Percentiles rank a stretch among this genome's conserved stretches.
Evolutionary conservation across 2,329 filamentous ascomycete species (phyloP).

Genomic region (Sphaceloma murrayae): DNA sequence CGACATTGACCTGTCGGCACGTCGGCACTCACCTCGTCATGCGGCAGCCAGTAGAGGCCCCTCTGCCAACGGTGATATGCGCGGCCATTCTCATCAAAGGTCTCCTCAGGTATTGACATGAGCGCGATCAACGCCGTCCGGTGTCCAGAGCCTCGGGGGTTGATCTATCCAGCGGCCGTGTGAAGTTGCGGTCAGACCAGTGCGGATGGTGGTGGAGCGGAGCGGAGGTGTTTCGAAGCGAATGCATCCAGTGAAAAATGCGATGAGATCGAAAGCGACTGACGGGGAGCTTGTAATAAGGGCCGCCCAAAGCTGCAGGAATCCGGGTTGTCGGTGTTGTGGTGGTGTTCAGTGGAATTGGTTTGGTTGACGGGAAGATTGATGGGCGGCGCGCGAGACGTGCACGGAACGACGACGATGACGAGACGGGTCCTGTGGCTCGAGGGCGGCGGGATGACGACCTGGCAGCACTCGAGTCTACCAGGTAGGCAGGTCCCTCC

Average conservation of each 20-base stretch:
- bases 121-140: no score
- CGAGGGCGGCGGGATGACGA: no score
- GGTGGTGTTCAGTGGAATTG: no score
- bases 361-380: not conserved
- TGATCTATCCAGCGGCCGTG: no score
- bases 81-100: constrained; percentile 20
- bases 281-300: not conserved
- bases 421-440: no score
- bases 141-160: no score
- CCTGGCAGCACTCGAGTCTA: no score
- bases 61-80: constrained; percentile 19
- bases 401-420: no score
- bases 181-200: not conserved
- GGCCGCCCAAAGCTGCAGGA: no score
- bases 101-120: constrained; percentile 16
- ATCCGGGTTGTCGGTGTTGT: no score
- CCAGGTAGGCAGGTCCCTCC: no score
- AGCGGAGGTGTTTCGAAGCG: not conserved
- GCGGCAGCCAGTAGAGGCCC: constrained; percentile 20
- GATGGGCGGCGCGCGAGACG: no score
- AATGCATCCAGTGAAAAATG: constrained; percentile 4
- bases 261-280: not conserved
- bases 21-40: constrained; percentile 19
- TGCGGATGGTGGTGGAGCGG: not conserved
- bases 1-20: not conserved